phyloP scores from a whole-genome alignment of 148 eudicot genomes.

The Rhododendron mucronatum region DNA sequence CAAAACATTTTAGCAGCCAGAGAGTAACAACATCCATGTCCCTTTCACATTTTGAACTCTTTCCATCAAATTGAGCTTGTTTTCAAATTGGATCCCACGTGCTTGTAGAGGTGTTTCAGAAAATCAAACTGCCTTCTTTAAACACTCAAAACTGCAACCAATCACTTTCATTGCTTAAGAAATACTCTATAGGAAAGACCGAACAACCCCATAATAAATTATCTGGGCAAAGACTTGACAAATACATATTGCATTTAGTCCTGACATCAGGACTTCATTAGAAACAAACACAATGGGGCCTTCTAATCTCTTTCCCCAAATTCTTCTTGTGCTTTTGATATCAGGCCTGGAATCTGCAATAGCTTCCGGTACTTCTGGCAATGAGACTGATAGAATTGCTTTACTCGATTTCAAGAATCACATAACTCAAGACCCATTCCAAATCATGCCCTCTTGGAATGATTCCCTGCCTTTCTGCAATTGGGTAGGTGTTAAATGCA shows the following conservation, averaged over 20 bases:
- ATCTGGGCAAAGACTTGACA: no score
- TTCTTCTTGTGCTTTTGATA: not conserved
- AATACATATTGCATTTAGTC: not conserved
- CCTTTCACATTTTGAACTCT: no score
- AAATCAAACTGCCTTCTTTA: no score
- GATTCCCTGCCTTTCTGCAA: conserved; percentile 31
- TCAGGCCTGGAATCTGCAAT: not conserved
- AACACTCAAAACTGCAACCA: no score
- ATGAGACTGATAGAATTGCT: not conserved
- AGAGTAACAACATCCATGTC: no score
- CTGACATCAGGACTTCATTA: not conserved
- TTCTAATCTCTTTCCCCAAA: not conserved
- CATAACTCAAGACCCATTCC: conserved; percentile 7
- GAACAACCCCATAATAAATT: no score
- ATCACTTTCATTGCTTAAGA: no score
- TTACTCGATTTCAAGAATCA: conserved; percentile 14
- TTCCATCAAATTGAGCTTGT: no score
- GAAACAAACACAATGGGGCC: not conserved
- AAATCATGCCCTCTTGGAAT: conserved; percentile 38
- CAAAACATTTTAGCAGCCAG: no score
- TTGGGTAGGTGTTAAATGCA: conserved; percentile 42
- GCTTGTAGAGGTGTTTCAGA: no score
- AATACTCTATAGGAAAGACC: no score
- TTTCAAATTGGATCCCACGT: no score
- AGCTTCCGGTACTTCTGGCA: not conserved